These are phyloP conservation scores for Neofusicoccum umdonicola DNA, from an alignment of 2,329 filamentous ascomycete species.

Conservation along the genomic window DNA sequence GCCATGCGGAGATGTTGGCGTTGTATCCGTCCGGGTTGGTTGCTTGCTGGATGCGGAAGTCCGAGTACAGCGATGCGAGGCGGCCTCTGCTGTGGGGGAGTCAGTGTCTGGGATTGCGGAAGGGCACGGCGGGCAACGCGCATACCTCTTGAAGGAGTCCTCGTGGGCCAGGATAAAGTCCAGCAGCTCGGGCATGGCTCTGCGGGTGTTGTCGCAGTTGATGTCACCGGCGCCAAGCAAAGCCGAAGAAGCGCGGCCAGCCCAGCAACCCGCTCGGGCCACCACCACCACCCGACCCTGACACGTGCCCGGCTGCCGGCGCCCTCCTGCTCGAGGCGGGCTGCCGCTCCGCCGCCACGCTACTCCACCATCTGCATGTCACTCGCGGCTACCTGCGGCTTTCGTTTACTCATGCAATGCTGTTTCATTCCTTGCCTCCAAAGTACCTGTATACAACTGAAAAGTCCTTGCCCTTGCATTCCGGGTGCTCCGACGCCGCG, in stretches of 20 bases:
- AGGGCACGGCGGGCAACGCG: too few relatives aligned
- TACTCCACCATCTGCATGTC: not conserved
- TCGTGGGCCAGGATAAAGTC: conserved; percentile 56
- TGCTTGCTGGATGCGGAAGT: conserved; percentile 71
- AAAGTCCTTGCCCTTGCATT: conserved; percentile 51
- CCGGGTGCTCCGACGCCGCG: conserved; percentile 41
- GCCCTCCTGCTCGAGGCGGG: not conserved
- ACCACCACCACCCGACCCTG: too few relatives aligned
- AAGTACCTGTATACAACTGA: conserved; percentile 51
- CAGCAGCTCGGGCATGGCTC: conserved; percentile 64
- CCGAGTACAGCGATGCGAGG: conserved; percentile 82
- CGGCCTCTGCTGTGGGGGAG: conserved; percentile 57
- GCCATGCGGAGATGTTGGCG: conserved; percentile 79
- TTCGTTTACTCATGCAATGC: not conserved
- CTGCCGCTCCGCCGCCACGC: not conserved
- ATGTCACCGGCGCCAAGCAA: conserved; percentile 16
- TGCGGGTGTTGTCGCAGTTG: conserved; percentile 3
- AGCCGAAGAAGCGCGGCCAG: not conserved
- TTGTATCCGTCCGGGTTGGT: conserved; percentile 83
- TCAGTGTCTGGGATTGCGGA: conserved; percentile 19
- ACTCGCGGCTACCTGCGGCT: not conserved
- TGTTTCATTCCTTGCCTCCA: conserved; percentile 42
- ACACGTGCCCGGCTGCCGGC: too few relatives aligned
- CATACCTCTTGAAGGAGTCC: conserved; percentile 47
- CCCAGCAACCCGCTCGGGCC: not conserved